A percentile compares a stretch with the other conserved stretches of the same genome.
These are phyloP conservation scores for Chamaecrista fasciculata DNA, from an alignment of 306 rosid species.

Conservation along the genomic window DNA sequence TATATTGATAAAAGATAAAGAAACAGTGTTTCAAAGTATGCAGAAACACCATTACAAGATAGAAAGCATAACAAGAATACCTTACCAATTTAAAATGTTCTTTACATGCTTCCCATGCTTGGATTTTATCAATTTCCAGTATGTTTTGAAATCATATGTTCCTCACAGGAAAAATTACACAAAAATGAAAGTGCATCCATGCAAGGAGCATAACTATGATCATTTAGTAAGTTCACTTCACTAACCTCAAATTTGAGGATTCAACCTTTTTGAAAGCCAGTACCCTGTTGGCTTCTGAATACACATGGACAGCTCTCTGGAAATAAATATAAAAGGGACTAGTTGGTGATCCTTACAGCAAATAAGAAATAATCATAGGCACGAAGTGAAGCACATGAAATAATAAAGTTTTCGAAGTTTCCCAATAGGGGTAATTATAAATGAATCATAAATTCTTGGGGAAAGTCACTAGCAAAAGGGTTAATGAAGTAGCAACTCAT, in stretches of 20 bases:
- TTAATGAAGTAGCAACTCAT: too few species aligned
- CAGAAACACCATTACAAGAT: too few species aligned
- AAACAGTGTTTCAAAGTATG: too few species aligned
- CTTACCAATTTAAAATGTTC: neutral
- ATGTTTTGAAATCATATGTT: neutral
- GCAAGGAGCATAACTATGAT: neutral
- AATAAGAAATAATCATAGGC: neutral
- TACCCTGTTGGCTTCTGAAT: conserved; percentile 77
- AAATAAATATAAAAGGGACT: conserved; percentile 16
- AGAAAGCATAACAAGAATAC: too few species aligned
- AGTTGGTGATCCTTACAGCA: neutral
- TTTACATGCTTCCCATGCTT: neutral
- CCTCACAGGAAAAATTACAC: neutral
- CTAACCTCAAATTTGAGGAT: conserved; percentile 53
- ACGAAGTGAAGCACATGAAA: neutral
- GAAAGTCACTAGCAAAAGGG: too few species aligned
- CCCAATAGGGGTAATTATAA: neutral
- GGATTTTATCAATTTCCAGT: neutral
- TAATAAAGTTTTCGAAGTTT: neutral
- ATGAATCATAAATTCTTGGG: neutral
- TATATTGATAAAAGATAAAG: too few species aligned
- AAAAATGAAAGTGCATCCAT: neutral
- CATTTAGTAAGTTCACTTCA: conserved; percentile 33
- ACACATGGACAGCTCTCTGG: conserved; percentile 79
- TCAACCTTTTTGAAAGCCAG: conserved; percentile 66